A percentile compares a stretch with the other conserved stretches of the same genome.
Conservation (phyloP, 208 protist genomes). For the Willaertia magna region DNA sequence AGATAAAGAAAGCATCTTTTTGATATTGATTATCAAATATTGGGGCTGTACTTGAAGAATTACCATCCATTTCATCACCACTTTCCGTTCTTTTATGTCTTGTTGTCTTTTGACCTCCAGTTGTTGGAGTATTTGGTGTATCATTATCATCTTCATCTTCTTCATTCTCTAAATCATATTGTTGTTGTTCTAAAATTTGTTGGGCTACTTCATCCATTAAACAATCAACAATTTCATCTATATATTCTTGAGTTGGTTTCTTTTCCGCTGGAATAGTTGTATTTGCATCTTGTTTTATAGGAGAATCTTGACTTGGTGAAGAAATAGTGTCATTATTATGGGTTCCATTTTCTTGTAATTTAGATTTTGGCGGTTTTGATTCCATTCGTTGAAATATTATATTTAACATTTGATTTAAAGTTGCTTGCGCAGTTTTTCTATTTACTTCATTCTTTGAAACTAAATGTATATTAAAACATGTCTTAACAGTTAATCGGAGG, state of each 20-base stretch:
- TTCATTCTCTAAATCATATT: not conserved
- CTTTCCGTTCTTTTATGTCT: not conserved
- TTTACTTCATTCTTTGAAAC: not conserved
- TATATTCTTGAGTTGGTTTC: not conserved
- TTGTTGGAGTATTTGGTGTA: not conserved
- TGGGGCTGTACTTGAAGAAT: not conserved
- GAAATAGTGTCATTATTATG: not conserved
- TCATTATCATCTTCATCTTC: not conserved
- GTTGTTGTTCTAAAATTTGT: slow-evolving; percentile 1
- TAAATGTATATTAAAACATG: slow-evolving; percentile 9
- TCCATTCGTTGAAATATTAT: slow-evolving; percentile 2
- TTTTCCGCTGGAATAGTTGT: not conserved
- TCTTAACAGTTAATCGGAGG: not conserved
- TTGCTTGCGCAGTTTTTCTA: not conserved
- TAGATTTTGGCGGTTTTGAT: not conserved
- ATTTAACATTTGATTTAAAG: slow-evolving; percentile 10
- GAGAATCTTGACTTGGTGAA: not conserved
- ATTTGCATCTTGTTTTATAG: too few species aligned
- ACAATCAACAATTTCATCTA: not conserved
- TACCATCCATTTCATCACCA: not conserved
- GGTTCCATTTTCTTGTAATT: not conserved
- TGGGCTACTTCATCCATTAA: not conserved
- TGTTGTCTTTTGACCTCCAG: not conserved
- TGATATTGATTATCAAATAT: slow-evolving; percentile 1
- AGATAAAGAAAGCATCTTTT: slow-evolving; percentile 8